Base-by-base conservation (phyloP, 2,329 filamentous ascomycete species). In the Apiospora saccharicola region DNA sequence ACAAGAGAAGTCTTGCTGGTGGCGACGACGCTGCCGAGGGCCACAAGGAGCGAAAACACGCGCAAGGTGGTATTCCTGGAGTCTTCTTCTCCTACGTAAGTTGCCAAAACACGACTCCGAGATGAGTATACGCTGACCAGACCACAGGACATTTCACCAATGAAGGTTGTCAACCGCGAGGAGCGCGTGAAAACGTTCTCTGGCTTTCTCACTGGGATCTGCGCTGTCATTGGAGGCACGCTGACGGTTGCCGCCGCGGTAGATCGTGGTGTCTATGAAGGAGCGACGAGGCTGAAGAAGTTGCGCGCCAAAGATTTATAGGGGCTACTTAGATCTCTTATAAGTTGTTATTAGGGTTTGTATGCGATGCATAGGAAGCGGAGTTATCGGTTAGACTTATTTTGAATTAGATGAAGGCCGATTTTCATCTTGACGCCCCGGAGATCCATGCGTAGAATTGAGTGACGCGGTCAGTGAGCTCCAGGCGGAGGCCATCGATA, bases 131-230 rank as follows among this genome's bases (percentile, higher is more conserved):
- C 71, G 22, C 30, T 64, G 34, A 64, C 57, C 8, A 41, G 6
- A 41, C 12, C 10, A 34, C 22, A 95, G 93, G 96, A 99, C 79
- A 99, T 99, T 82, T 98, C 96, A 2, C 96, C 96, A 6, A 99
- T 99, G 96, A 99, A 98, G 86, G 96, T 99, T 74, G 93, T 99
- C 84, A 99, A 99, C 86, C 93, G 95, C 71, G 97, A 99, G 85
- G 92, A 94, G 76, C 90, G 94, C 67, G 87, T 92, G 73, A 98
- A 98, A 87, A 93, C 93, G 5, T 97, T 99, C 82, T 91, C 94
- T 0, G 94, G 94, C 24, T 99, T 99, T 86, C 83, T 99, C 72
- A 96, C 96, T 0, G 96, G 96, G 68, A 90, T 99, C 26, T 99
- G 96, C 82, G 96, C 96, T 49, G 93, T 98, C 74, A 92, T 99